Base-by-base conservation (phyloP, 2,329 filamentous ascomycete species). In the Aspergillus sclerotialis region DNA sequence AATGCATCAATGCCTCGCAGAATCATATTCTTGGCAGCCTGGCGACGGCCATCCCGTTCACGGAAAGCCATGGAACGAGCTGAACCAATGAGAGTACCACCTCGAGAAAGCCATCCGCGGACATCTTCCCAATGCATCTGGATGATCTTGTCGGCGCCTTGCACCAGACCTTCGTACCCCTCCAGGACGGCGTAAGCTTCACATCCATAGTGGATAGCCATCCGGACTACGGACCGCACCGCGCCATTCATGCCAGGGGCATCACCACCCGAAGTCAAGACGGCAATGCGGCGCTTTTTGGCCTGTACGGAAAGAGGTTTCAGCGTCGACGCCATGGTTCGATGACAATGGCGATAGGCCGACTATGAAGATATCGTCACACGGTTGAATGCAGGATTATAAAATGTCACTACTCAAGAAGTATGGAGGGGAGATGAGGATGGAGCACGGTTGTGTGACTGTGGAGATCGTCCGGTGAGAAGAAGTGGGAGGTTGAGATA, bases 251-350 rank as follows among this genome's bases (percentile, higher is more conserved):
- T 95, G 59, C 89, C 89, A 2, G 87, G 89, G 46, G 87, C 86
- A 72, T 95, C 89, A 55, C 89, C 89, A 56, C 89, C 89, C 49
- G 85, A 93, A 55, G 89, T 95, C 82, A 95, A 87, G 61, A 95
- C 80, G 46, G 82, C 89, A 59, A 95, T 90, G 45, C 75, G 70
- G 55, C 78, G 75, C 59, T 73, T 75, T 58, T 69, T 70, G 46
- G 64, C 57, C 42, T 49, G 45, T 12, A 43, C 40, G 18, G 42
- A 36, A 36, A 45, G 39, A 21, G 36, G 26, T 30, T 47, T 33
- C 31, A 42, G 30, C 27, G 45, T 24, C 31, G 44, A 38, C 47
- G 48, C 48, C 36, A 30, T 41, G 39, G n/a, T n/a, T 33, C 28
- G 36, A 30, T 23, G 38, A 43, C 33, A 32, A 10, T n/a, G n/a